phyloP scores from a whole-genome alignment of 2,329 filamentous ascomycete species.

The Elsinoe fawcettii region DNA sequence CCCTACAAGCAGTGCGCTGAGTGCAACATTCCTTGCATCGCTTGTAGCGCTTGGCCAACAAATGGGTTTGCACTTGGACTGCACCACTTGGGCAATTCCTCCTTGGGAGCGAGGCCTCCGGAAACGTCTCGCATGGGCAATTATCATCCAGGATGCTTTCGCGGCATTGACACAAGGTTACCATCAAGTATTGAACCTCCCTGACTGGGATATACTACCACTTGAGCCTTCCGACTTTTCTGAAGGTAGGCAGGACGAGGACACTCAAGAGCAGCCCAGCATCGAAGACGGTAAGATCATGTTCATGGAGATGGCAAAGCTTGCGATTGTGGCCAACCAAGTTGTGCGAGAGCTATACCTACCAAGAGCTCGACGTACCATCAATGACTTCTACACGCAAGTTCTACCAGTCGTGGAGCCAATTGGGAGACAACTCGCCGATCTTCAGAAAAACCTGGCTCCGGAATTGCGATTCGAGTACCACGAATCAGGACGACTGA shows the following conservation, averaged over 20 bases:
- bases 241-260: constrained; percentile 22
- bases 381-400: constrained; percentile 7
- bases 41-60: constrained; percentile 33
- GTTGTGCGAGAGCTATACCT: constrained; percentile 1
- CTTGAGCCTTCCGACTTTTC: constrained; percentile 26
- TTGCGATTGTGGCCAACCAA: constrained; percentile 15
- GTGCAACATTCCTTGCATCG: constrained; percentile 28
- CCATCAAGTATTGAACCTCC: constrained; percentile 22
- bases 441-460: constrained; percentile 9
- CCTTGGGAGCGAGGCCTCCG: constrained; percentile 27
- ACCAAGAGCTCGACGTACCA: not conserved
- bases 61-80: constrained; percentile 32
- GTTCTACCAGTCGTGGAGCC: constrained; percentile 9
- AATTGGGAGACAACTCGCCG: constrained; percentile 2
- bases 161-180: constrained; percentile 24
- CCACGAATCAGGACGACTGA: constrained; percentile 5
- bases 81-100: constrained; percentile 24
- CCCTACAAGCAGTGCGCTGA: constrained; percentile 18
- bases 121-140: constrained; percentile 25
- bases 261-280: constrained; percentile 25
- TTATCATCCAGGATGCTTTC: constrained; percentile 28
- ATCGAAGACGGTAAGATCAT: constrained; percentile 26
- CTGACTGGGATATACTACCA: constrained; percentile 24
- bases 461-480: constrained; percentile 6
- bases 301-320: constrained; percentile 26